Conservation (phyloP, 2,329 filamentous ascomycete genomes). For the Fusarium nanum region DNA sequence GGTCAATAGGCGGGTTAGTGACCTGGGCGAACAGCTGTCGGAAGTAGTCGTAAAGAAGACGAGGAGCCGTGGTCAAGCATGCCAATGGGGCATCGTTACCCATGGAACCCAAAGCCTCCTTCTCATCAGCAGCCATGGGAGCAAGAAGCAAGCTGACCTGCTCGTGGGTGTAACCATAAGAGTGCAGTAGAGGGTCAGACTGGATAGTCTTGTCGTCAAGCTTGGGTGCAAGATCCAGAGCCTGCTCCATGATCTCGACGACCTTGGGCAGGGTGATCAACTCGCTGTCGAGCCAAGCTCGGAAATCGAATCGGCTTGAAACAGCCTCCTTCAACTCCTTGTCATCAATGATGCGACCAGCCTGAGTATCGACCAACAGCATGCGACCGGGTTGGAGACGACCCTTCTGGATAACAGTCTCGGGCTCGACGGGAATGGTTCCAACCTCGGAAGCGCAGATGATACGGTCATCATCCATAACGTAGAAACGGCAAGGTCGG, state of each 20-base stretch:
- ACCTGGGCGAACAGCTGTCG: constrained; percentile 97
- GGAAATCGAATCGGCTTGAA: constrained; percentile 87
- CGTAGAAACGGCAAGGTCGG: constrained; percentile 94
- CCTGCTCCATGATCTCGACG: constrained; percentile 69
- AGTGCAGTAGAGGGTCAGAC: constrained; percentile 83
- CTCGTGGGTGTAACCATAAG: constrained; percentile 95
- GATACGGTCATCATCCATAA: constrained; percentile 96
- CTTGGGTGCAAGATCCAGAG: constrained; percentile 72
- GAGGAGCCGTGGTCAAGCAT: constrained; percentile 88
- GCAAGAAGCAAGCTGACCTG: constrained; percentile 92
- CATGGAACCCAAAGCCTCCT: constrained; percentile 97
- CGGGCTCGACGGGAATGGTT: constrained; percentile 90
- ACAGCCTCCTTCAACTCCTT: constrained; percentile 90
- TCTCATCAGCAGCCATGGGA: constrained; percentile 97
- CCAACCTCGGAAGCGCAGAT: constrained; percentile 97
- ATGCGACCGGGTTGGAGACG: constrained; percentile 94
- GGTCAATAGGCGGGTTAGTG: constrained; percentile 97
- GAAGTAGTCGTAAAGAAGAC: constrained; percentile 95
- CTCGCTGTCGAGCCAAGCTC: constrained; percentile 86
- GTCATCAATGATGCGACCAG: constrained; percentile 93
- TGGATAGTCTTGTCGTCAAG: constrained; percentile 79
- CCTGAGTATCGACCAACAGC: constrained; percentile 91
- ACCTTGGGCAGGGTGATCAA: constrained; percentile 84
- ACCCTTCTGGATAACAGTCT: constrained; percentile 91
- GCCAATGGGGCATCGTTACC: constrained; percentile 95